Evolutionary conservation across 2,329 filamentous ascomycete genomes (phyloP).

Genomic region (Colletotrichum caudatum): DNA sequence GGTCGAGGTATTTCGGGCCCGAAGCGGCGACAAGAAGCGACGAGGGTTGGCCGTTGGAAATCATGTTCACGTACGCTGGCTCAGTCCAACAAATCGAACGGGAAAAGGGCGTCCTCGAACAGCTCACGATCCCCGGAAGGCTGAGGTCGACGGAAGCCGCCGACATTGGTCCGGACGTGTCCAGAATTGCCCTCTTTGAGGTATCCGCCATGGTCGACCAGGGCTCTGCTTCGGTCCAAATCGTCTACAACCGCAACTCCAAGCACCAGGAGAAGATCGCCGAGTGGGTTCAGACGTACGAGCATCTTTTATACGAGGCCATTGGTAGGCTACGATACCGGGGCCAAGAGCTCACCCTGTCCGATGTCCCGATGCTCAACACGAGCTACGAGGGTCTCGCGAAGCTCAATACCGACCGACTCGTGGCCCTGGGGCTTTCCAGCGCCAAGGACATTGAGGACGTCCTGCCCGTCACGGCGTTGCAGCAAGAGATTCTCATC

Average conservation of each 20-base stretch:
- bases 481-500: slow-evolving; percentile 63
- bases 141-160: slow-evolving; percentile 54
- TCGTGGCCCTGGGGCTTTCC: slow-evolving; percentile 55
- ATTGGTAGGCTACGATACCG: slow-evolving; percentile 56
- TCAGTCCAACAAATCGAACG: slow-evolving; percentile 61
- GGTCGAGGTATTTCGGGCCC: slow-evolving; percentile 55
- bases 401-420: slow-evolving; percentile 57
- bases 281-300: slow-evolving; percentile 61
- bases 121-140: slow-evolving; percentile 56
- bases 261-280: slow-evolving; percentile 58
- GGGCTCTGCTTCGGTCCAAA: slow-evolving; percentile 58
- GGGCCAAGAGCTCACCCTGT: slow-evolving; percentile 61
- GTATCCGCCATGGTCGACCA: slow-evolving; percentile 61
- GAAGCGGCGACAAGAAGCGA: slow-evolving; percentile 48
- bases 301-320: slow-evolving; percentile 59
- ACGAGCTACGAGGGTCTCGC: slow-evolving; percentile 60
- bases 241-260: slow-evolving; percentile 58
- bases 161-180: slow-evolving; percentile 59
- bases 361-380: slow-evolving; percentile 62
- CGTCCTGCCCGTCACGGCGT: slow-evolving; percentile 60
- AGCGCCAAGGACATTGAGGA: slow-evolving; percentile 61
- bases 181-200: slow-evolving; percentile 64
- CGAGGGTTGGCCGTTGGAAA: slow-evolving; percentile 64
- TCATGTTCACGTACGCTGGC: slow-evolving; percentile 69
- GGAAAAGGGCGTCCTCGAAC: slow-evolving; percentile 62